Evolutionary conservation across 1,284 basidiomycete species (phyloP).

Genomic region (Violaceomyces palustris): DNA sequence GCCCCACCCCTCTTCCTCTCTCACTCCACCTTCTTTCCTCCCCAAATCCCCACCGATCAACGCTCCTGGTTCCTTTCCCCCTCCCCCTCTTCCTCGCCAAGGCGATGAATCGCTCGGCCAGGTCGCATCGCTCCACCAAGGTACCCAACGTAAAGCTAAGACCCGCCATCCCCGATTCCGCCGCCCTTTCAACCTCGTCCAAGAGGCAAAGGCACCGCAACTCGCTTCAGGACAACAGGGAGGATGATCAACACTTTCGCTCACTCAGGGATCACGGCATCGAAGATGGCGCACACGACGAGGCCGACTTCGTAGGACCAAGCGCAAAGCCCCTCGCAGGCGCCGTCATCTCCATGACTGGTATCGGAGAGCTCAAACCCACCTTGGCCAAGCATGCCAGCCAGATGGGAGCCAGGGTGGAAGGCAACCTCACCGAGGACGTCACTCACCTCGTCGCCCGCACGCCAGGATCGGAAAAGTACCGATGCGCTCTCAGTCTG

Average conservation of each 20-base stretch:
- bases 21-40: too few species aligned
- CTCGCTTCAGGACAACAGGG: slow-evolving; percentile 23
- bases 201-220: slow-evolving; percentile 4
- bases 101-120: slow-evolving; percentile 33
- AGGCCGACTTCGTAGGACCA: slow-evolving; percentile 36
- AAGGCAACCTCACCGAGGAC: slow-evolving; percentile 67
- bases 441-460: slow-evolving; percentile 73
- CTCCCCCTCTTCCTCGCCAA: slow-evolving; percentile 9
- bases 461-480: slow-evolving; percentile 70
- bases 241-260: slow-evolving; percentile 40
- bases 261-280: slow-evolving; percentile 44
- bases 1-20: too few species aligned
- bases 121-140: slow-evolving; percentile 46
- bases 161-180: slow-evolving; percentile 14
- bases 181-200: slow-evolving; percentile 1
- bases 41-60: too few species aligned
- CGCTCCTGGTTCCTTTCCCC: not conserved
- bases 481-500: slow-evolving; percentile 70
- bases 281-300: slow-evolving; percentile 37
- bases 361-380: slow-evolving; percentile 63
- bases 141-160: slow-evolving; percentile 49
- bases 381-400: slow-evolving; percentile 67
- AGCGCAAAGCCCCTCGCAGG: slow-evolving; percentile 62
- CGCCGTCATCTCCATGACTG: slow-evolving; percentile 67
- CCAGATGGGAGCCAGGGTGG: slow-evolving; percentile 67